These are phyloP conservation scores for Ophiostoma tasmaniense DNA, from an alignment of 2,329 filamentous ascomycete genomes.

Conservation along the genomic window DNA sequence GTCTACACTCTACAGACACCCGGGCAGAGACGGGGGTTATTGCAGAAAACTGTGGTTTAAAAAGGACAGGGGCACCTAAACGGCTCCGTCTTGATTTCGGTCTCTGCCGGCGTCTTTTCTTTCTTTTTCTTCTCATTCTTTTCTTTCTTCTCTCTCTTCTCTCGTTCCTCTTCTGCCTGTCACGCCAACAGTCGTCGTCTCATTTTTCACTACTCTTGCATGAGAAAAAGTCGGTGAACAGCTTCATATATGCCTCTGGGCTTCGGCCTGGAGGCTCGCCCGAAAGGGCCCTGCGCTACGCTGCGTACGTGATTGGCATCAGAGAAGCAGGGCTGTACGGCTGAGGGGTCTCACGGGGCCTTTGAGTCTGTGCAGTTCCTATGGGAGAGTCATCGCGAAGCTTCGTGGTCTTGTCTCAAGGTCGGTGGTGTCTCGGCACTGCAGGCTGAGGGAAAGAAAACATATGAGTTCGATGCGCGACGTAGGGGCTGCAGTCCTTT, in stretches of 20 bases:
- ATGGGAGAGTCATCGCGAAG: slow-evolving; percentile 24
- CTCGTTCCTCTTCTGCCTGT: background rate
- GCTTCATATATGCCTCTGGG: slow-evolving; percentile 18
- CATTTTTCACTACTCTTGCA: slow-evolving; percentile 17
- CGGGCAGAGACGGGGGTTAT: slow-evolving; percentile 4
- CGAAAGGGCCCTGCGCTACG: slow-evolving; percentile 23
- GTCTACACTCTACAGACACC: background rate
- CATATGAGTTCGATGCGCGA: slow-evolving; percentile 24
- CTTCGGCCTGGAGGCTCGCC: slow-evolving; percentile 14
- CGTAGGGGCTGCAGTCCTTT: slow-evolving; percentile 17
- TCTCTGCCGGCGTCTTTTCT: background rate
- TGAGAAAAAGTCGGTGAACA: slow-evolving; percentile 25
- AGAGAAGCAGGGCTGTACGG: slow-evolving; percentile 22
- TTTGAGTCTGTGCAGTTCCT: slow-evolving; percentile 12
- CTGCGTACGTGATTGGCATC: slow-evolving; percentile 23
- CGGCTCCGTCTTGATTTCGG: slow-evolving; percentile 12
- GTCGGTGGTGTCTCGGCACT: background rate
- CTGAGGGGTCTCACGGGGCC: background rate
- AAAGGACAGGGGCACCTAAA: slow-evolving; percentile 15
- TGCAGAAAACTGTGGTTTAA: slow-evolving; percentile 12
- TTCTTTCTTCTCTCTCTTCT: background rate
- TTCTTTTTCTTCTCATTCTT: background rate
- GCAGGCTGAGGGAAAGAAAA: slow-evolving; percentile 10
- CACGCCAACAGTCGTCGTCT: background rate
- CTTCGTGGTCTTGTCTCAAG: slow-evolving; percentile 18